phyloP scores from a whole-genome alignment of 441 rosid genomes.

The Adansonia grandidieri region DNA sequence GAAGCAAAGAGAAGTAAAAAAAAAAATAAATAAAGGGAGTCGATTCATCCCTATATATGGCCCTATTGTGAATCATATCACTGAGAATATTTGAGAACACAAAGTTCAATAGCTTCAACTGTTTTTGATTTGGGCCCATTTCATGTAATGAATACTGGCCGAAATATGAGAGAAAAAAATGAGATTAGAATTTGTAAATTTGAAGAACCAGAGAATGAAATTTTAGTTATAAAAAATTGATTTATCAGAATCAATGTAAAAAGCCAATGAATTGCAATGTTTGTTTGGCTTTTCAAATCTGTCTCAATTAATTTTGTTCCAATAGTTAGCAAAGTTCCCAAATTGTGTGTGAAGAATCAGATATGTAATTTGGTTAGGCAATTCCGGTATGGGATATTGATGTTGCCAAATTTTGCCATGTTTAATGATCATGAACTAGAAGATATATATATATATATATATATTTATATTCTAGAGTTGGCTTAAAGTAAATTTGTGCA shows the following conservation, averaged over 20 bases:
- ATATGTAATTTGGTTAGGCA: slow-evolving; percentile 6
- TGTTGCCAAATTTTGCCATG: background rate
- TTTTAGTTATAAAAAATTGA: background rate
- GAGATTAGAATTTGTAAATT: background rate
- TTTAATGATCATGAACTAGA: background rate
- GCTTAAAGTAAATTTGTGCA: background rate
- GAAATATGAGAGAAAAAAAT: background rate
- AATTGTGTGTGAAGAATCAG: background rate
- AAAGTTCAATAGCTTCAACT: background rate
- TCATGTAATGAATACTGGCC: background rate
- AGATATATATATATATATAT: no score
- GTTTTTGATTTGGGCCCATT: background rate
- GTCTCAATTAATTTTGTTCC: background rate
- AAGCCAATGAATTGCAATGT: background rate
- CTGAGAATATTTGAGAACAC: slow-evolving; percentile 10
- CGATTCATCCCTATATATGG: background rate
- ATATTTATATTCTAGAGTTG: background rate
- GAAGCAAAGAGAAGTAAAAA: background rate
- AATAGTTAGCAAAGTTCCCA: background rate
- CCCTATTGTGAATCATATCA: no score
- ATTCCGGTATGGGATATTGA: background rate
- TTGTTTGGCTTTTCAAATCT: background rate
- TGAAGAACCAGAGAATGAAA: background rate
- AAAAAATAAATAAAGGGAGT: no score
- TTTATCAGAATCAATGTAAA: background rate